phyloP scores from a whole-genome alignment of 2,329 filamentous ascomycete species.

The Cladosporium austrohemisphaericum region DNA sequence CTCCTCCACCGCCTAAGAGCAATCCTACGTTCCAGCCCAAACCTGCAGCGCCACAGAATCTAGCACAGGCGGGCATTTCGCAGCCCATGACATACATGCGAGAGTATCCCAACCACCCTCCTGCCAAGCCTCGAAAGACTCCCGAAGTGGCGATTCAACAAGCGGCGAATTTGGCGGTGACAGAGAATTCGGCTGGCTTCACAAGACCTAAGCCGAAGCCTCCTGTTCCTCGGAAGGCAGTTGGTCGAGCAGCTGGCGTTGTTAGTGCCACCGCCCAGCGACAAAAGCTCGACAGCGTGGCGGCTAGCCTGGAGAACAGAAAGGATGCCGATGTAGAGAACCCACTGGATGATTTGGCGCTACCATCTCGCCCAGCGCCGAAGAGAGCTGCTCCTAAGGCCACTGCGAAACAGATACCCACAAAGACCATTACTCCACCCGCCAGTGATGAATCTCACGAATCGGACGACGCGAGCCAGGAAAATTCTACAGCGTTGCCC shows the following conservation, averaged over 20 bases:
- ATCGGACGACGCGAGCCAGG: conserved; percentile 33
- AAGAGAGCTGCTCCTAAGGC: conserved; percentile 24
- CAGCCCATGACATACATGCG: conserved; percentile 42
- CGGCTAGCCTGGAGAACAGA: conserved; percentile 7
- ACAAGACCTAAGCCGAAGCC: conserved; percentile 23
- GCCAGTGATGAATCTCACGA: conserved; percentile 44
- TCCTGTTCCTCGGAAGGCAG: conserved; percentile 34
- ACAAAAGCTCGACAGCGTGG: conserved; percentile 29
- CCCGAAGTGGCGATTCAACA: conserved; percentile 18
- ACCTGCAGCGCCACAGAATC: conserved; percentile 13
- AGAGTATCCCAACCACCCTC: conserved; percentile 44
- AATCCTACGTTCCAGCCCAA: not conserved
- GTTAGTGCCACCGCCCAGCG: conserved; percentile 31
- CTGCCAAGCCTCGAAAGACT: conserved; percentile 29
- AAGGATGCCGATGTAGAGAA: conserved; percentile 21
- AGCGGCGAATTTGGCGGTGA: conserved; percentile 15
- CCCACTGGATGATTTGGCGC: conserved; percentile 17
- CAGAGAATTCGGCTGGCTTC: conserved; percentile 10
- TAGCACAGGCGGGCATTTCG: conserved; percentile 21
- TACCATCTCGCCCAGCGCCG: conserved; percentile 12
- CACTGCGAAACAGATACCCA: conserved; percentile 21
- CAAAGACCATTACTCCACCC: conserved; percentile 40
- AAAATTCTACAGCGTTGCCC: conserved; percentile 24
- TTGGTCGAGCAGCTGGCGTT: conserved; percentile 31
- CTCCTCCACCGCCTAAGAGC: not conserved